Evolutionary conservation across 2,329 filamentous ascomycete genomes (phyloP), one percentile per base, ranked within the genome.

Genomic region (Harringtonia aguacate): DNA sequence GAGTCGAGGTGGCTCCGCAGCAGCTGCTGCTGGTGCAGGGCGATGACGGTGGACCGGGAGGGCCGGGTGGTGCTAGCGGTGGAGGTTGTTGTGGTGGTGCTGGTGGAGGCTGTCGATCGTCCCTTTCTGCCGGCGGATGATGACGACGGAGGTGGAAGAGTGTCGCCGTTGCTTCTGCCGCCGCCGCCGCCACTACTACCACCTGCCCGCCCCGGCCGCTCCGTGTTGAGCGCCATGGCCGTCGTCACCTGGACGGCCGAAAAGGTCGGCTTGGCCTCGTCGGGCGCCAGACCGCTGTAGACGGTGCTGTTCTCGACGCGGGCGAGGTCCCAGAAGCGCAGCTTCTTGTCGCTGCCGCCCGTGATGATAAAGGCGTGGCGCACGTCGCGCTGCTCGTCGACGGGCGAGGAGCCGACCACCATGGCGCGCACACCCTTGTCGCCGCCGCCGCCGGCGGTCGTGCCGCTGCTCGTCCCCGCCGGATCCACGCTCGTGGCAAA

Each of bases 321-420:
- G 10, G 78, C 72, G 14, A 92, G 72, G 57, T 98, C 90, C 92
- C 92, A 98, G 64, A 94, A 97, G 10, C 92, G 79, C 17, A 98
- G 75, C 61, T 86, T 92, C 64, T 84, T 86, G 61, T 97, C 92
- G 12, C 85, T 85, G 0, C 90, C 90, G 17, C 83, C 89, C 0
- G 87, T 92, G 31, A 98, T 67, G 38, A 95, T 76, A 58, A 92
- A 95, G 0, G 86, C 82, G 54, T 87, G 81, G 46, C 84, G 81
- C 4, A 83, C 74, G 38, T 89, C 85, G 36, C 77, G 72, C 41
- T 87, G 80, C 21, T 78, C 73, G 6, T 52, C 50, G 24, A 29
- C 36, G 5, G 43, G 20, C 20, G 47, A 36, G 27, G 48, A 42
- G 12, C 85, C 86, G 10, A 85, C 76, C 1, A 79, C 69, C 65